Conservation (phyloP, 2,329 filamentous ascomycete species). For the Fusarium dlaminii region DNA sequence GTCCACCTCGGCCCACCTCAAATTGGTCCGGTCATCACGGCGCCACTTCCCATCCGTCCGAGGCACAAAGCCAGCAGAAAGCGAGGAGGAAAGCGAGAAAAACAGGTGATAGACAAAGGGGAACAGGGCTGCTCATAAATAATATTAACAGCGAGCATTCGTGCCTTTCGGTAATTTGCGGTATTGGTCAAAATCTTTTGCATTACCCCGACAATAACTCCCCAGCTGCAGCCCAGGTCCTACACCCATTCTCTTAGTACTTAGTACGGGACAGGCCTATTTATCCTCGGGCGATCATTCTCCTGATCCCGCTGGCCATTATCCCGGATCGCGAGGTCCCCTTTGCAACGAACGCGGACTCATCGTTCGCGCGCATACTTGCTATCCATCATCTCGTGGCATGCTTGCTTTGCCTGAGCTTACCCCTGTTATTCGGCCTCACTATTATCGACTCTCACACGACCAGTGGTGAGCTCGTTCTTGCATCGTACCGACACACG, state of each 20-base stretch:
- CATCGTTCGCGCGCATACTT: constrained; percentile 25
- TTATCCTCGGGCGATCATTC: constrained; percentile 35
- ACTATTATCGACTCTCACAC: constrained; percentile 13
- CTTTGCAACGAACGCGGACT: constrained; percentile 24
- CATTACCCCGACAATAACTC: constrained; percentile 3
- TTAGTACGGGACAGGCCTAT: constrained; percentile 25
- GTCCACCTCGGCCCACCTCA: constrained; percentile 37
- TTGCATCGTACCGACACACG: constrained; percentile 31
- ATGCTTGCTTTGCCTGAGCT: constrained; percentile 12
- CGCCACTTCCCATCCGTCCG: constrained; percentile 35
- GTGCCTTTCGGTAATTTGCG: constrained; percentile 21
- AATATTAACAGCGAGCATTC: background rate
- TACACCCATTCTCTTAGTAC: constrained; percentile 14
- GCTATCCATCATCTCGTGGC: constrained; percentile 9
- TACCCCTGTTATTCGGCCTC: constrained; percentile 12
- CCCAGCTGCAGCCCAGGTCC: constrained; percentile 3
- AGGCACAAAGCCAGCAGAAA: constrained; percentile 34
- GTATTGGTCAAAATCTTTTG: constrained; percentile 18
- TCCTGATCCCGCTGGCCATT: constrained; percentile 37
- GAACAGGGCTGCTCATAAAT: constrained; percentile 24
- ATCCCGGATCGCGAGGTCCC: constrained; percentile 35
- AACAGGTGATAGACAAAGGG: constrained; percentile 19
- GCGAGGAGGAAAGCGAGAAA: constrained; percentile 20
- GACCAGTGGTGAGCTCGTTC: constrained; percentile 25
- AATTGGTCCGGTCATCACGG: constrained; percentile 21